These are phyloP conservation scores for Tranzscheliella williamsii DNA, from an alignment of 1,284 basidiomycete species.

Conservation along the genomic window DNA sequence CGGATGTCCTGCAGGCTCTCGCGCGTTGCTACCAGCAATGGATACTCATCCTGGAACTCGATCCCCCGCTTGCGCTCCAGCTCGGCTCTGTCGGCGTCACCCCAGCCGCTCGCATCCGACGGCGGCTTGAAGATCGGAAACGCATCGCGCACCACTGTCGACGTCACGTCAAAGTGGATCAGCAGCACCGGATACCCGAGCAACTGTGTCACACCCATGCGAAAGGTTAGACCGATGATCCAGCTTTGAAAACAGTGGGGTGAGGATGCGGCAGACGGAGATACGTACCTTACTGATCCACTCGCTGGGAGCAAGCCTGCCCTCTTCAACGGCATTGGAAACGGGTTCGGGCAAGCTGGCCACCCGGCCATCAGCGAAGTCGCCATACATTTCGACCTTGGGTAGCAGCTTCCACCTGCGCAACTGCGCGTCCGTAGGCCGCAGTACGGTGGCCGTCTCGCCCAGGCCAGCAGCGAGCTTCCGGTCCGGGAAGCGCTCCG, in stretches of 20 bases:
- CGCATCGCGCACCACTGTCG: constrained; percentile 7
- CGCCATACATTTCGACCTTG: constrained; percentile 41
- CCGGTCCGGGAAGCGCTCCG: constrained; percentile 1
- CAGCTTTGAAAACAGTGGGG: neutral
- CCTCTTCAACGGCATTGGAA: neutral
- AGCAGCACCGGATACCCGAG: constrained; percentile 42
- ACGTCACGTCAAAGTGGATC: constrained; percentile 42
- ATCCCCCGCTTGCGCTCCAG: constrained; percentile 26
- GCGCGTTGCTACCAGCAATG: constrained; percentile 37
- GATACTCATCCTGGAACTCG: constrained; percentile 53
- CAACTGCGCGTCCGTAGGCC: constrained; percentile 5
- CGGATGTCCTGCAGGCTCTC: constrained; percentile 30
- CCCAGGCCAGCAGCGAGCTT: neutral
- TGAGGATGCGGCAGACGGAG: too few species aligned
- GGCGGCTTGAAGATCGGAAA: constrained; percentile 51
- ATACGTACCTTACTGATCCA: constrained; percentile 36
- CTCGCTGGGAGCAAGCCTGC: constrained; percentile 15
- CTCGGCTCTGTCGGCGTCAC: constrained; percentile 1
- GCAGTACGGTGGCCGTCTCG: constrained; percentile 13
- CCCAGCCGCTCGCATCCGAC: constrained; percentile 2
- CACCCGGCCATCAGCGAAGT: constrained; percentile 37
- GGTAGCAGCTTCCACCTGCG: constrained; percentile 12
- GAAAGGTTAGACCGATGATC: neutral
- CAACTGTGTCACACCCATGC: constrained; percentile 23
- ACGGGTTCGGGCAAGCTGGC: constrained; percentile 7